Base-by-base conservation (phyloP, 1,139 yeast species). In the Schizosaccharomyces versatilis region DNA sequence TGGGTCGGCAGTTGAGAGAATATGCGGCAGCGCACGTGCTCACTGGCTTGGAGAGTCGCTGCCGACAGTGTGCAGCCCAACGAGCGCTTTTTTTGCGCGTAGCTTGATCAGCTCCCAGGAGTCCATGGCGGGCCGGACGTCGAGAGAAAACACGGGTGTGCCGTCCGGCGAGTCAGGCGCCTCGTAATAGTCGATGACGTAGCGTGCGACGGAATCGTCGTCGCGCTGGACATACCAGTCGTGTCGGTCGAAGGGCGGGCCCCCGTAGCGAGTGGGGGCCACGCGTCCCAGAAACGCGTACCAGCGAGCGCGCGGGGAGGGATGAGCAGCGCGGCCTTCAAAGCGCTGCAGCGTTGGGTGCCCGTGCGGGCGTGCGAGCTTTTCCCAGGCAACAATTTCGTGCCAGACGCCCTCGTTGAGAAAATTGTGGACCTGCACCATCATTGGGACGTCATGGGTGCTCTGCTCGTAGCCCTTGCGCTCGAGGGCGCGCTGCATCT, bases 371-470 rank as follows among this genome's bases (percentile, higher is more conserved):
- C 68, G 68, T 5, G 84, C 76, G 2, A 39, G 36, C 48, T 32
- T 39, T 68, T 93, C 99, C 99, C 99, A 93, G 57, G 80, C 77
- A 60, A 85, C 70, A 56, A 93, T 86, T 66, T 93, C 96, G 61
- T 78, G 78, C 99, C 99, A 93, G 7, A 97, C 97, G 10, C 95
- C 96, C 68, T 93, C 99, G 67, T 93, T 93, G 62, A 93, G 70
- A 65, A 88, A 90, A 67, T 93, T 93, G 68, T 93, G 99, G 52
- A 90, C 95, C 59, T 82, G 93, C 41, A 93, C 98, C 99, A 93
- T 93, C 54, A 86, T 77, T 62, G 84, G 96, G 6, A 90, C 96
- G 60, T 85, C 95, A 66, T 86, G 97, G 1, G 93, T 93, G 47
- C 90, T 76, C 36, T 79, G 84, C 52, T 82, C 81, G 38, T 80